Percentiles rank a stretch among this genome's conserved stretches.
Conservation (phyloP, 108 stramenopile species). For the Schizochytrium sp. region DNA sequence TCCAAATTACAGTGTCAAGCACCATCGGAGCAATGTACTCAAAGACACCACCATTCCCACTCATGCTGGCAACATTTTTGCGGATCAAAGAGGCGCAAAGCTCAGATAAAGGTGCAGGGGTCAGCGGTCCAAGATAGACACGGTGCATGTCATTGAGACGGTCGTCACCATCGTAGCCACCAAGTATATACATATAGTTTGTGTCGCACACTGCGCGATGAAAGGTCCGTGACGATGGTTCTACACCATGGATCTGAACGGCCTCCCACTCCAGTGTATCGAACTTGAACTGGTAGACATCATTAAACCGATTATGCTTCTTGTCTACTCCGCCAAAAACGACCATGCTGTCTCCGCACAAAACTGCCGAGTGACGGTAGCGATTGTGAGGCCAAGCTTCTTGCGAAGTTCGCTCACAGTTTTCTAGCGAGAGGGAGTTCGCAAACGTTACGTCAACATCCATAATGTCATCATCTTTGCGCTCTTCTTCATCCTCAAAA, state of each 20-base stretch:
- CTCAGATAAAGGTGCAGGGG: not conserved
- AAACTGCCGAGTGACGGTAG: constrained; percentile 18
- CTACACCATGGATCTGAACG: not conserved
- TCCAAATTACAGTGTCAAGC: not conserved
- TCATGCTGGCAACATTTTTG: not conserved
- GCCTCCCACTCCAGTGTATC: not conserved
- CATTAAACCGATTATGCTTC: constrained; percentile 46
- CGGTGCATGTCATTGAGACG: constrained; percentile 57
- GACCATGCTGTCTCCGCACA: constrained; percentile 15
- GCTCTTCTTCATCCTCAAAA: not conserved
- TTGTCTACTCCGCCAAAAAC: constrained; percentile 57
- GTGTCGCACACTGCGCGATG: constrained; percentile 25
- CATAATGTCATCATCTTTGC: not conserved
- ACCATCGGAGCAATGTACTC: not conserved
- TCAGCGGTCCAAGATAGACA: constrained; percentile 18
- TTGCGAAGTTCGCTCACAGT: not conserved
- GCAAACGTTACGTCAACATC: not conserved
- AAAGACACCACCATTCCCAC: constrained; percentile 25
- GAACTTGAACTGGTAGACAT: not conserved
- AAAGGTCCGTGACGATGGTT: constrained; percentile 43
- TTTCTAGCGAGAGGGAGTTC: not conserved
- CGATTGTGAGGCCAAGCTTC: constrained; percentile 10
- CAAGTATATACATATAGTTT: constrained; percentile 44
- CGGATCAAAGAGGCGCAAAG: constrained; percentile 17
- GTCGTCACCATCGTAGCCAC: constrained; percentile 46